These are phyloP conservation scores for Colletotrichum agaves DNA, from an alignment of 2,329 filamentous ascomycete genomes.

Conservation along the genomic window DNA sequence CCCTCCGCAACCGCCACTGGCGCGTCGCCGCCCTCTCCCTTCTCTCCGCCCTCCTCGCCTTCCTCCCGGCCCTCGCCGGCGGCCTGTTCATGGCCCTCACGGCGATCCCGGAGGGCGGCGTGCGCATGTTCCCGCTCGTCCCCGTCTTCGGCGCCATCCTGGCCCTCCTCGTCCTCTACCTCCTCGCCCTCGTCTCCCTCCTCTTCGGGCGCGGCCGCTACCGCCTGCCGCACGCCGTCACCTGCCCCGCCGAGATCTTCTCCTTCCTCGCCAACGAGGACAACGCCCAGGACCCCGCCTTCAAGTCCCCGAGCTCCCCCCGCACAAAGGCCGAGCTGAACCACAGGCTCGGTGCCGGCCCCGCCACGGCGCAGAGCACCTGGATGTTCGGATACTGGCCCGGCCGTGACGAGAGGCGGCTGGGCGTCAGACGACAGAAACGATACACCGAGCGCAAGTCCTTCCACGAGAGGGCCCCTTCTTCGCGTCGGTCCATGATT, in stretches of 20 bases:
- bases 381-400: conserved; percentile 62
- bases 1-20: conserved; percentile 70
- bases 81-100: conserved; percentile 81
- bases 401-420: conserved; percentile 44
- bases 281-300: conserved; percentile 77
- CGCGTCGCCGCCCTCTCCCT: conserved; percentile 71
- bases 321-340: conserved; percentile 76
- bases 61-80: conserved; percentile 74
- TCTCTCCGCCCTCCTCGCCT: conserved; percentile 66
- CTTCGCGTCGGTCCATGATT: conserved; percentile 18
- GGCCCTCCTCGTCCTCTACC: conserved; percentile 76
- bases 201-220: conserved; percentile 70
- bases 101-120: conserved; percentile 48
- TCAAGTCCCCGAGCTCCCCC: conserved; percentile 72
- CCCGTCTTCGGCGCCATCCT: conserved; percentile 80
- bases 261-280: conserved; percentile 81
- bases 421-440: conserved; percentile 52
- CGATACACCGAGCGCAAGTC: conserved; percentile 54
- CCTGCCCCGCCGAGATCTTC: conserved; percentile 79
- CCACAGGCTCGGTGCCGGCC: conserved; percentile 20
- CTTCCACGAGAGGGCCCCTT: conserved; percentile 19
- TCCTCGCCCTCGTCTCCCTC: conserved; percentile 69
- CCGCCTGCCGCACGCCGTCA: conserved; percentile 78
- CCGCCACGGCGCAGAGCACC: conserved; percentile 61
- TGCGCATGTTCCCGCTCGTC: conserved; percentile 78